These are phyloP conservation scores for Talaromyces adpressus DNA, from an alignment of 495 filamentous ascomycete species.

Conservation along the genomic window DNA sequence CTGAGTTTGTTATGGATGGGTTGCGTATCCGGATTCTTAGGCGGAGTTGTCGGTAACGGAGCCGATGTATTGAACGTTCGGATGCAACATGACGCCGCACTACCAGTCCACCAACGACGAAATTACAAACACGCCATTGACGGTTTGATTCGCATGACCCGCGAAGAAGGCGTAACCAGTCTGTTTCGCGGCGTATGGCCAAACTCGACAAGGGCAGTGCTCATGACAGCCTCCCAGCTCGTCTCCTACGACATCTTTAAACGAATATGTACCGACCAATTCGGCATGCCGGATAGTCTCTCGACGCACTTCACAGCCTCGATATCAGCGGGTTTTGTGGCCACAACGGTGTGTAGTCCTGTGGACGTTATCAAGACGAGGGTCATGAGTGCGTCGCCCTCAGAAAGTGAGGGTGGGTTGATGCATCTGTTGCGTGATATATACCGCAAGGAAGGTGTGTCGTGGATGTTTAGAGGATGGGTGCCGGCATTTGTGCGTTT, in stretches of 20 bases:
- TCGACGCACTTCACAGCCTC: conserved; percentile 82
- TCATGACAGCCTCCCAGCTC: conserved; percentile 91
- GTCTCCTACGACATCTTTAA: conserved; percentile 94
- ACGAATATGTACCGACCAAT: conserved; percentile 56
- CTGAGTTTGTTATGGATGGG: conserved; percentile 72
- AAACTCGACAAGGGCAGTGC: conserved; percentile 78
- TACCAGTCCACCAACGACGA: conserved; percentile 63
- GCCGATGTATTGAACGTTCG: conserved; percentile 96
- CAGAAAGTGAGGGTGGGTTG: conserved; percentile 47
- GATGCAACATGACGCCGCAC: conserved; percentile 91
- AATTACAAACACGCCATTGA: conserved; percentile 89
- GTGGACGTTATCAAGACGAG: conserved; percentile 97
- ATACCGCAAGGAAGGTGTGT: conserved; percentile 66
- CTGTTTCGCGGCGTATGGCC: conserved; percentile 89
- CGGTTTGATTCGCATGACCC: conserved; percentile 75
- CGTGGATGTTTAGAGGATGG: conserved; percentile 98
- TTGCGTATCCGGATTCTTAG: conserved; percentile 75
- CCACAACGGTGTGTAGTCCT: conserved; percentile 89
- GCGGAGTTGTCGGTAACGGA: conserved; percentile 85
- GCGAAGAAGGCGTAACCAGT: conserved; percentile 63
- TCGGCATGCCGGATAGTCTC: conserved; percentile 67
- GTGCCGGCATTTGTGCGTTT: conserved; percentile 92
- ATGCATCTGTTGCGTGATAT: conserved; percentile 57
- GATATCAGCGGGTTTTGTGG: conserved; percentile 84
- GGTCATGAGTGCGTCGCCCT: conserved; percentile 69